Evolutionary conservation across 2,329 filamentous ascomycete species (phyloP).

Genomic region (Colletotrichum neosansevieriae): DNA sequence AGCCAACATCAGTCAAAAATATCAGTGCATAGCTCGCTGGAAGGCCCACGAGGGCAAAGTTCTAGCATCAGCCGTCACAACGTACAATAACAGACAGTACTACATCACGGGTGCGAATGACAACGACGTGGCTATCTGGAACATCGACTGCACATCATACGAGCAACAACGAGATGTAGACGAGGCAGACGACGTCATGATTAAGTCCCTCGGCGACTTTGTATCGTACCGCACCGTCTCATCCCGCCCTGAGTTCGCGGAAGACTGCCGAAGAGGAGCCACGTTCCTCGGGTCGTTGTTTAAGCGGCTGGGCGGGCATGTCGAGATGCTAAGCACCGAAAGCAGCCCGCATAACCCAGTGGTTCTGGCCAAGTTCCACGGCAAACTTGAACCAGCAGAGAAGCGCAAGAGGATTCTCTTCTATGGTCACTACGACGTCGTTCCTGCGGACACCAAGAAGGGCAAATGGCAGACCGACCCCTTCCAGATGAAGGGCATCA

Average conservation of each 20-base stretch:
- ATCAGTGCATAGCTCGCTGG: constrained; percentile 83
- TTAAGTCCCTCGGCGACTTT: constrained; percentile 85
- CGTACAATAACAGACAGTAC: constrained; percentile 78
- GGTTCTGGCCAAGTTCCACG: constrained; percentile 90
- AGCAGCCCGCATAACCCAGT: constrained; percentile 84
- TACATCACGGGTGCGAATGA: constrained; percentile 96
- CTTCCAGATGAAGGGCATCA: constrained; percentile 88
- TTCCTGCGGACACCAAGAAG: constrained; percentile 85
- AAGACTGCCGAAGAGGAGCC: constrained; percentile 92
- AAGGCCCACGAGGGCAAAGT: constrained; percentile 89
- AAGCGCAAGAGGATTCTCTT: constrained; percentile 90
- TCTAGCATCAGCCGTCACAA: constrained; percentile 83
- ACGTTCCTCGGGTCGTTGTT: constrained; percentile 92
- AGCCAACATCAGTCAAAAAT: constrained; percentile 78
- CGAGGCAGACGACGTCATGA: constrained; percentile 64
- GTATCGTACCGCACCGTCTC: constrained; percentile 94
- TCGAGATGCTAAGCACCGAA: constrained; percentile 88
- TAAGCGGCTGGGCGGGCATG: constrained; percentile 89
- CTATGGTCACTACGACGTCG: constrained; percentile 98
- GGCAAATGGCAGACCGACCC: constrained; percentile 90
- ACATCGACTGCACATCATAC: constrained; percentile 60
- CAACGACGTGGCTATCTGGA: constrained; percentile 89
- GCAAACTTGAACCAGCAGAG: constrained; percentile 74
- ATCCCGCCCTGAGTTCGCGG: constrained; percentile 84
- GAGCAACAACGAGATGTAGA: constrained; percentile 48